Base-by-base conservation (phyloP, 495 filamentous ascomycete species). In the Talaromyces trachyspermus region DNA sequence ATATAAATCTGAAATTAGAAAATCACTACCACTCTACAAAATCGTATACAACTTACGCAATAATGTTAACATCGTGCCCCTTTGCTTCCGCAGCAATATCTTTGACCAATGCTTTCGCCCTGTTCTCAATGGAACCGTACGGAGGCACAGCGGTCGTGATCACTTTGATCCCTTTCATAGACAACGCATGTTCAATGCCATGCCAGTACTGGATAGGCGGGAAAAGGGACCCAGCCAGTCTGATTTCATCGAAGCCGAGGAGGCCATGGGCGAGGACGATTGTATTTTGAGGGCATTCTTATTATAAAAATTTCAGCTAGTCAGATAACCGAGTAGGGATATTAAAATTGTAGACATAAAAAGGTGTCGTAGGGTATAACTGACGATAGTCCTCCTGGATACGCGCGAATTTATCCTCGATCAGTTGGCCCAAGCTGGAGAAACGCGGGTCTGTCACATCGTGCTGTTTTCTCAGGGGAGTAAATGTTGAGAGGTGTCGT, bases 121-220 rank as follows among this genome's bases (percentile, higher is more conserved):
- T 76, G 51, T 76, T 73, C 65, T 94, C 86, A 56, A 96, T 92
- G 15, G 81, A 84, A 1, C 76, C 83, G 5, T 81, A 84, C 0
- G 89, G 76, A 4, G 89, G 88, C 10, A 96, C 89, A 2, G 80
- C 75, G 6, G 88, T 79, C 3, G 80, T 86, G 42, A 95, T 87
- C 26, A 96, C 88, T 52, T 90, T 77, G 14, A 88, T 73, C 3
- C 81, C 81, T 50, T 85, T 83, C 37, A 81, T 75, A 8, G 62
- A 68, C 15, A 96, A 66, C 2, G 85, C 88, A 49, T 92, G 85
- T 27, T 76, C 80, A 51, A 97, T 95, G 1, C 91, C 91, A 26
- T 85, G 80, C 91, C 91, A 97, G 62, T 97, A 97, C 29, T 86
- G 79, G 18, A 97, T 79, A 2, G 83, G 76, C 0, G 89, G 90